Evolutionary conservation across 108 stramenopile genomes (phyloP).

Genomic region (Schizochytrium sp.): DNA sequence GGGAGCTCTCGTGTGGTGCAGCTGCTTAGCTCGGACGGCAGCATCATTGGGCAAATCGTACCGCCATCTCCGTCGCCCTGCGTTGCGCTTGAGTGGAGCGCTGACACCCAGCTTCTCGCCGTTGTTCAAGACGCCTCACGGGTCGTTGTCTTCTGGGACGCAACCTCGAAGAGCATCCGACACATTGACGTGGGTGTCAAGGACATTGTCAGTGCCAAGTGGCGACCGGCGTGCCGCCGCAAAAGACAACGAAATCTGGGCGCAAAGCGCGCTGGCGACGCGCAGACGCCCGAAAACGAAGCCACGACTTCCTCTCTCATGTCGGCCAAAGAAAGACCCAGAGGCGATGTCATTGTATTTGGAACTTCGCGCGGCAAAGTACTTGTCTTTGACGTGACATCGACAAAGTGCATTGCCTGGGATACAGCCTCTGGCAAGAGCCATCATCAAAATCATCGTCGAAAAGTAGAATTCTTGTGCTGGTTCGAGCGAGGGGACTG

Average conservation of each 20-base stretch:
- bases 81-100: not conserved
- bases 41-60: not conserved
- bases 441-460: not conserved
- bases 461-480: not conserved
- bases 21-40: not conserved
- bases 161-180: not conserved
- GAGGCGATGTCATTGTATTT: not conserved
- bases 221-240: not conserved
- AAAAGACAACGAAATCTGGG: not conserved
- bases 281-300: not conserved
- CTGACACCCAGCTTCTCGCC: not conserved
- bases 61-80: not conserved
- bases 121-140: not conserved
- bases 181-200: not conserved
- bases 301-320: not conserved
- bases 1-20: not conserved
- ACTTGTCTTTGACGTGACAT: not conserved
- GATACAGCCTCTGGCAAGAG: not conserved
- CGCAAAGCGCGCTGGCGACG: not conserved
- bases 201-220: not conserved
- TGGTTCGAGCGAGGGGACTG: not conserved
- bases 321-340: no score
- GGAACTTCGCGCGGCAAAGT: not conserved
- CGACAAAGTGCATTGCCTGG: not conserved
- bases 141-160: not conserved